These are phyloP conservation scores for Leptomonas pyrrhocoris DNA, from an alignment of 208 protist species.

Conservation along the genomic window DNA sequence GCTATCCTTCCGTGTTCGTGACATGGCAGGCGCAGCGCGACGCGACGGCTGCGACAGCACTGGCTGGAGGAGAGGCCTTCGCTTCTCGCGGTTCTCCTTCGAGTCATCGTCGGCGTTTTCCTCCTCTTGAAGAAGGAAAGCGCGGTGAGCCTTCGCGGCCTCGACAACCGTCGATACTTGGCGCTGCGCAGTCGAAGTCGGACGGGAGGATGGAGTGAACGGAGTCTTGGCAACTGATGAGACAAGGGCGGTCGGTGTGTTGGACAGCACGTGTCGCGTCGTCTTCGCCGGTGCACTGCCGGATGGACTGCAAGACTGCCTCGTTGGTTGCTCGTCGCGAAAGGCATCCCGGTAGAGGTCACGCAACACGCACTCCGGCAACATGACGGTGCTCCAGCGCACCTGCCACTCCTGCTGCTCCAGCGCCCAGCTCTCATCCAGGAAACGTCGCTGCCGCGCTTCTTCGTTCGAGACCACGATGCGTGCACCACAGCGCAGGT, in stretches of 20 bases:
- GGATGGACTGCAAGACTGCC: background rate
- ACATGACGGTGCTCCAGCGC: conserved; percentile 15
- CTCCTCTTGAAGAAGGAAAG: conserved; percentile 8
- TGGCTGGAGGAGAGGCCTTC: background rate
- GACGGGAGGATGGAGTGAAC: background rate
- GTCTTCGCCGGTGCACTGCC: background rate
- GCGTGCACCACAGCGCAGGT: background rate
- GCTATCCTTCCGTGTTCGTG: background rate
- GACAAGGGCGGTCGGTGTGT: background rate
- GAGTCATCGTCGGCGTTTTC: background rate
- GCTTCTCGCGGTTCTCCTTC: background rate
- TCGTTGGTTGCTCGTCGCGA: background rate
- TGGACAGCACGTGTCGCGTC: background rate
- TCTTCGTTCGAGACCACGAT: background rate
- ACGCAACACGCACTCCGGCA: conserved; percentile 30
- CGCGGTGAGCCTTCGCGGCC: conserved; percentile 5
- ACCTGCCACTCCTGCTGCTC: conserved; percentile 19
- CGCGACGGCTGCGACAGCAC: background rate
- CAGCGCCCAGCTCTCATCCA: conserved; percentile 5
- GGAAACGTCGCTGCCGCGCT: background rate
- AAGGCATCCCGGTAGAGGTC: conserved; percentile 1
- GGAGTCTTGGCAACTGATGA: background rate
- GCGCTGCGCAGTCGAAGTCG: background rate
- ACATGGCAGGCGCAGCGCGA: conserved; percentile 3
- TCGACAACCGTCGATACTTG: background rate